phyloP scores from a whole-genome alignment of 345 rosid species.

The Stellera chamaejasme region DNA sequence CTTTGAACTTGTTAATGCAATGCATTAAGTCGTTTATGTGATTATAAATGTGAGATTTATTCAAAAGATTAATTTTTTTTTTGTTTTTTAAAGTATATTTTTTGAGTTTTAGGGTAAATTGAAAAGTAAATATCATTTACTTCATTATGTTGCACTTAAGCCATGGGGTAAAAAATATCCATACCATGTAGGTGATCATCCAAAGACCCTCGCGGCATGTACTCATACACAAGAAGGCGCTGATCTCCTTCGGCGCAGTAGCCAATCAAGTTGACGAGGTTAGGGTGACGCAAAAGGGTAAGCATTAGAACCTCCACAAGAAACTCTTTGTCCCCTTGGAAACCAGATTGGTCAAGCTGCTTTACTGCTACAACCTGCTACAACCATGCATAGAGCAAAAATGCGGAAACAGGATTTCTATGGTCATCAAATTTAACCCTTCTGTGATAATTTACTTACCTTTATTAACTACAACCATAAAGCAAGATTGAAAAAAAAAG shows the following conservation, averaged over 20 bases:
- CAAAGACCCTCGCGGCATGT: constrained; percentile 60
- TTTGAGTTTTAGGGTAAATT: too few species aligned
- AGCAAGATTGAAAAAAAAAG: not conserved
- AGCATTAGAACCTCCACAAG: constrained; percentile 89
- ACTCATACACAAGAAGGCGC: constrained; percentile 67
- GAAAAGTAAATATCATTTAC: too few species aligned
- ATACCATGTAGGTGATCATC: constrained; percentile 65
- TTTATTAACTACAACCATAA: too few species aligned
- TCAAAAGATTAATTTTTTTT: too few species aligned
- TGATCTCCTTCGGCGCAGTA: constrained; percentile 72
- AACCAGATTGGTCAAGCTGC: constrained; percentile 45
- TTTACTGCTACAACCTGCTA: constrained; percentile 64
- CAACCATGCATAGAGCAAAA: constrained; percentile 3
- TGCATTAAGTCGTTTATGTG: too few species aligned
- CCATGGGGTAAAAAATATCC: constrained; percentile 1
- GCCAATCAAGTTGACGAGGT: constrained; percentile 64
- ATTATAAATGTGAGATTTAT: too few species aligned
- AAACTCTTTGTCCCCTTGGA: constrained; percentile 81
- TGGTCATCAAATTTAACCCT: too few species aligned
- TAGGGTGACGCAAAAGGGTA: constrained; percentile 52
- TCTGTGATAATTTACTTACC: too few species aligned
- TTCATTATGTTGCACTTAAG: not conserved
- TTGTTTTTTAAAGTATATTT: too few species aligned
- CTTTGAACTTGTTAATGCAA: too few species aligned
- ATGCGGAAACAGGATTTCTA: not conserved